Base-by-base conservation (phyloP, 441 rosid genomes). In the Oxalis stricta region DNA sequence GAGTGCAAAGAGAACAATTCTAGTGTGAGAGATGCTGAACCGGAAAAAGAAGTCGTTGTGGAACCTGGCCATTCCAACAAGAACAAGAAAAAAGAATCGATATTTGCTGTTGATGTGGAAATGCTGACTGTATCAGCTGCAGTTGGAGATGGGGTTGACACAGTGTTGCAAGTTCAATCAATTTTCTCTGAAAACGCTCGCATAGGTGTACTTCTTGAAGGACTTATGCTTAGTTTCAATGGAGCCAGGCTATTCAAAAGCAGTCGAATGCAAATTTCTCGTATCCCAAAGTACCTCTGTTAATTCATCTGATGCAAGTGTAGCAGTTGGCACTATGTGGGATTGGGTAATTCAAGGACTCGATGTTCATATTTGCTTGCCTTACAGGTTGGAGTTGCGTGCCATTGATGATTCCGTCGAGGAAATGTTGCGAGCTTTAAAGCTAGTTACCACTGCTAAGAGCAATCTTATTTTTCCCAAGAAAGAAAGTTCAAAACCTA, bases 311-410 rank as follows among this genome's bases (percentile, higher is more conserved):
- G 88, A 73, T 68, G 64, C 63, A 41, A 76, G 63, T 43, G 51
- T 53, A 23, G 55, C 71, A 32, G 61, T 53, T 18, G 44, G 55
- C 35, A 54, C 58, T 52, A 69, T 55, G n/a, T 88, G 99, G 99
- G 99, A 93, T 66, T 93, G 94, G 96, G 89, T 85, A 51, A 66
- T 93, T 64, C 99, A 93, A 72, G 97, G 93, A 56, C 93, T 78
- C 60, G 79, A 79, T 68, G 61, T 84, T 65, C 97, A 85, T 71
- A 64, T 93, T 58, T 74, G 82, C 66, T 49, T 93, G 93, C 97
- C 99, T 54, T 83, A 59, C 79, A 76, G 81, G 72, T 68, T 93
- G 69, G 73, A 88, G 73, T 53, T 93, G 70, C 97, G 99, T 38
- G 99, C 99, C 53, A 79, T 85, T 63, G 97, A 88, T 62, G 99